These are phyloP conservation scores for Penicillium pancosmium DNA, from an alignment of 495 filamentous ascomycete genomes.

Conservation along the genomic window DNA sequence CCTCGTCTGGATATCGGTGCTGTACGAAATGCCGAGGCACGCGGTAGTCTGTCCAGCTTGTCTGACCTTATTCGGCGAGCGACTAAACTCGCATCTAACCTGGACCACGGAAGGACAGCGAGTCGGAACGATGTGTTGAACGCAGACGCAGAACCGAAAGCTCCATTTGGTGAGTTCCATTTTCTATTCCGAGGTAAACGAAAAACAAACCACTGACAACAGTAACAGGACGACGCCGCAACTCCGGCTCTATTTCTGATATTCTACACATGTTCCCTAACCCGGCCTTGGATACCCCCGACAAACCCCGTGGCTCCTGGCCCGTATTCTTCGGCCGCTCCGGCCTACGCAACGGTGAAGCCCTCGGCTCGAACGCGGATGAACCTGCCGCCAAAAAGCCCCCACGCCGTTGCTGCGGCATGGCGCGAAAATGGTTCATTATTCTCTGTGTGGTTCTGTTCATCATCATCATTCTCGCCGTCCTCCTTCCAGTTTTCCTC, in stretches of 20 bases:
- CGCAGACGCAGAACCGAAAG: conserved; percentile 30
- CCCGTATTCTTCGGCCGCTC: conserved; percentile 43
- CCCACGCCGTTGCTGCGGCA: conserved; percentile 68
- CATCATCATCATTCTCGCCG: conserved; percentile 78
- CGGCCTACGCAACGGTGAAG: conserved; percentile 38
- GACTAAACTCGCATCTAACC: conserved; percentile 80
- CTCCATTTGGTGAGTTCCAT: conserved; percentile 30
- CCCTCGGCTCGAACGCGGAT: conserved; percentile 29
- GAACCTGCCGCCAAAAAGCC: conserved; percentile 18
- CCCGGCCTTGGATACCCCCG: conserved; percentile 65
- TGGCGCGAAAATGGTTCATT: conserved; percentile 80
- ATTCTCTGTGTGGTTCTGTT: conserved; percentile 68
- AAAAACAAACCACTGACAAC: not conserved
- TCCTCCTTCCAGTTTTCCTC: conserved; percentile 84
- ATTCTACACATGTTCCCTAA: conserved; percentile 92
- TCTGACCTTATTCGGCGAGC: conserved; percentile 89
- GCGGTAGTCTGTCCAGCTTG: conserved; percentile 87
- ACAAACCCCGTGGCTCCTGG: conserved; percentile 40
- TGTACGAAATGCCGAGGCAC: conserved; percentile 73
- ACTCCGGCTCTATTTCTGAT: conserved; percentile 76
- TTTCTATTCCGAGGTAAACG: not conserved
- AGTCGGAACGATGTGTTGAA: conserved; percentile 60
- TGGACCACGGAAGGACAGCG: conserved; percentile 84
- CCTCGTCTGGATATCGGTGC: conserved; percentile 79
- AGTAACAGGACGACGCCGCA: conserved; percentile 28